Evolutionary conservation across 192 early-diverging fungal species (phyloP).

Genomic region (Coemansia asiatica): DNA sequence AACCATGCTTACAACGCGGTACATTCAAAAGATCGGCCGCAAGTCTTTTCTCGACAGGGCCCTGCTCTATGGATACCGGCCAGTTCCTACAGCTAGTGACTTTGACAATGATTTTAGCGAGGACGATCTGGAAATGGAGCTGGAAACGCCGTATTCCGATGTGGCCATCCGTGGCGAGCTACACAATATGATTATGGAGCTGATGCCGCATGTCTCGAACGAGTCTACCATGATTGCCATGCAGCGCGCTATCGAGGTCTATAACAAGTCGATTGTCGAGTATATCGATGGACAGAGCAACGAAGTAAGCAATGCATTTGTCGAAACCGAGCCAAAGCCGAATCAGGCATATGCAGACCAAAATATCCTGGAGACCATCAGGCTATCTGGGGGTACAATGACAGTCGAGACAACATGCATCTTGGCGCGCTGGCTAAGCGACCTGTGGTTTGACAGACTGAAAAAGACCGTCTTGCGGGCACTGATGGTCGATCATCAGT

Average conservation of each 20-base stretch:
- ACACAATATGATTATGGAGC: constrained; percentile 27
- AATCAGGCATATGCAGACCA: neutral
- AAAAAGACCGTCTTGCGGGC: constrained; percentile 16
- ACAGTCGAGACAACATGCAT: constrained; percentile 8
- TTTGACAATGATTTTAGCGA: constrained; percentile 28
- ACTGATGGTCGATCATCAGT: constrained; percentile 30
- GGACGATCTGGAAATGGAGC: constrained; percentile 21
- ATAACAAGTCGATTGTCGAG: constrained; percentile 34
- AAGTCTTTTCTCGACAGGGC: constrained; percentile 23
- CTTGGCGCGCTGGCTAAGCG: constrained; percentile 31
- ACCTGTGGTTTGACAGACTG: constrained; percentile 31
- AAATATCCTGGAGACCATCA: neutral
- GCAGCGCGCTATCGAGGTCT: constrained; percentile 39
- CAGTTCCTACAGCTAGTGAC: constrained; percentile 28
- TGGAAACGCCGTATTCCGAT: constrained; percentile 16
- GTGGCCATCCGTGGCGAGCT: constrained; percentile 34
- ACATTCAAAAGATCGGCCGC: constrained; percentile 24
- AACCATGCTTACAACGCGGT: constrained; percentile 20
- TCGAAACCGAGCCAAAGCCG: neutral
- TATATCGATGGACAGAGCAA: constrained; percentile 4
- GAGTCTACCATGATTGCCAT: constrained; percentile 36
- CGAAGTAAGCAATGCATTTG: constrained; percentile 9
- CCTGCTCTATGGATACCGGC: constrained; percentile 14
- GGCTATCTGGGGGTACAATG: constrained; percentile 9
- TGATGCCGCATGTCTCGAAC: constrained; percentile 29